Percentiles rank a stretch among this genome's conserved stretches.
phyloP scores from a whole-genome alignment of 352 stramenopile genomes.

The Aphanomyces euteiches region DNA sequence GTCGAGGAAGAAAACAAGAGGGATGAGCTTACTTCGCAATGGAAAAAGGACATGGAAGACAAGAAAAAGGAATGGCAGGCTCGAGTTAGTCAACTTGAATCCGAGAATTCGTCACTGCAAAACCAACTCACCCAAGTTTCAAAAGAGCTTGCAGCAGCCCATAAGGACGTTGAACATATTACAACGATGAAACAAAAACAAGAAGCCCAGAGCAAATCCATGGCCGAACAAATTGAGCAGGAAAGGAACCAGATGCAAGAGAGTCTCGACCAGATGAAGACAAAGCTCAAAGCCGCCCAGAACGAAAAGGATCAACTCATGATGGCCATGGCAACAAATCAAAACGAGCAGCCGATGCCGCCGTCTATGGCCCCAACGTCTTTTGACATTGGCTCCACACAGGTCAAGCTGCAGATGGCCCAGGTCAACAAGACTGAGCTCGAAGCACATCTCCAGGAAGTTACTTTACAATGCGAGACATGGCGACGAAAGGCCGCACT shows the following conservation, averaged over 20 bases:
- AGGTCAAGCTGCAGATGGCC: constrained; percentile 50
- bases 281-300: constrained; percentile 31
- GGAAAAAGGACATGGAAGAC: constrained; percentile 10
- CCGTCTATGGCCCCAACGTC: neutral
- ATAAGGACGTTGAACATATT: constrained; percentile 11
- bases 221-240: constrained; percentile 10
- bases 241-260: neutral
- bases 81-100: neutral
- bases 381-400: constrained; percentile 35
- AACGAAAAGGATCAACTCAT: constrained; percentile 28
- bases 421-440: constrained; percentile 52
- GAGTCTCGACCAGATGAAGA: constrained; percentile 32
- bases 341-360: neutral
- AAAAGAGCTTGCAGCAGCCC: neutral
- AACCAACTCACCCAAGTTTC: neutral
- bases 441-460: constrained; percentile 48
- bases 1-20: constrained; percentile 5
- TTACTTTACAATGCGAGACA: constrained; percentile 47
- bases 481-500: constrained; percentile 40
- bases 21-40: neutral
- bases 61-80: constrained; percentile 10
- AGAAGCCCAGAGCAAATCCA: constrained; percentile 27
- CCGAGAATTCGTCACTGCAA: neutral
- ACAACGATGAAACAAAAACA: constrained; percentile 27
- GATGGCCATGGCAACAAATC: constrained; percentile 4